Percentiles rank a stretch among this genome's conserved stretches.
Evolutionary conservation across 2,329 filamentous ascomycete species (phyloP).

Genomic region (Myriosclerotinia scirpicola): DNA sequence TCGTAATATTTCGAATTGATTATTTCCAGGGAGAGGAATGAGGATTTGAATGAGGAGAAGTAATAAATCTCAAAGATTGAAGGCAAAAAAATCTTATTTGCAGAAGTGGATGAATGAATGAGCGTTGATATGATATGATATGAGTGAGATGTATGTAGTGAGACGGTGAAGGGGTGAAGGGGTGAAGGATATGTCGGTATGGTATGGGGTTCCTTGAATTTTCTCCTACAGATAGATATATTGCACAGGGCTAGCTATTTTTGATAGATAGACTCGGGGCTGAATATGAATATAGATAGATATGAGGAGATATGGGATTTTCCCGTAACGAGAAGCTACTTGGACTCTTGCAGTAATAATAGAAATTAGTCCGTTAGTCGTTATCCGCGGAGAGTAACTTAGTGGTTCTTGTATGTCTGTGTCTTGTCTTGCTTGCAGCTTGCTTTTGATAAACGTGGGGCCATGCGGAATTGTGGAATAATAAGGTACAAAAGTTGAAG

Average conservation of each 20-base stretch:
- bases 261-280: slow-evolving; percentile 7
- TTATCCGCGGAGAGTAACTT: not conserved
- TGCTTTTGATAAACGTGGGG: slow-evolving; percentile 17
- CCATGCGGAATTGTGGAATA: slow-evolving; percentile 7
- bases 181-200: not conserved
- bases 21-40: not conserved
- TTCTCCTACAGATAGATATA: not conserved
- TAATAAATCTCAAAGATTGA: not conserved
- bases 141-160: slow-evolving; percentile 16
- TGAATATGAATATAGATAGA: slow-evolving; percentile 7
- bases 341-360: no score
- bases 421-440: slow-evolving; percentile 16
- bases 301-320: not conserved
- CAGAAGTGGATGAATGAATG: slow-evolving; percentile 1
- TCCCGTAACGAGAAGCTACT: not conserved
- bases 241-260: not conserved
- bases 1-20: not conserved
- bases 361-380: not conserved
- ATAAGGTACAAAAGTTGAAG: slow-evolving; percentile 11
- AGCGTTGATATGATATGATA: slow-evolving; percentile 9
- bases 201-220: slow-evolving; percentile 3
- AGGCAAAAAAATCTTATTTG: not conserved
- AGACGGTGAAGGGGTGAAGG: slow-evolving; percentile 8
- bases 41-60: not conserved
- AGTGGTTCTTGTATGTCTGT: not conserved